Percentiles rank a stretch among this genome's conserved stretches.
These are phyloP conservation scores for Suillus paluster DNA, from an alignment of 768 basidiomycete species.

Conservation along the genomic window DNA sequence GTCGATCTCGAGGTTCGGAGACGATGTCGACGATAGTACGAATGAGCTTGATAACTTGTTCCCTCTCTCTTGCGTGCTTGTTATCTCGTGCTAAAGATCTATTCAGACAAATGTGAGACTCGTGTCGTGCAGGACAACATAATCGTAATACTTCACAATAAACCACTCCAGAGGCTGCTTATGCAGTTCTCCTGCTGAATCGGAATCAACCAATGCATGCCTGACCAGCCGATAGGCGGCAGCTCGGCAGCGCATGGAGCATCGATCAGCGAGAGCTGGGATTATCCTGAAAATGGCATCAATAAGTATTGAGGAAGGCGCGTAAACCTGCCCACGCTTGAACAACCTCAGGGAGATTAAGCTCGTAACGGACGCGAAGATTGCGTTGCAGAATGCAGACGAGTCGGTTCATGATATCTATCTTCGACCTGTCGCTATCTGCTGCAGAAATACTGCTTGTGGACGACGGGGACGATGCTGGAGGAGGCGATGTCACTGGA, in stretches of 20 bases:
- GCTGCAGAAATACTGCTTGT: constrained; percentile 17
- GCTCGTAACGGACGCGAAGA: constrained; percentile 75
- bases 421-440: constrained; percentile 57
- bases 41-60: constrained; percentile 90
- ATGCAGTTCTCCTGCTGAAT: constrained; percentile 69
- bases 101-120: constrained; percentile 18
- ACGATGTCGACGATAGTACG: constrained; percentile 82
- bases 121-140: not conserved
- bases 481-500: constrained; percentile 34
- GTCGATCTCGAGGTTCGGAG: constrained; percentile 53
- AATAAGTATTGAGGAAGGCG: constrained; percentile 10
- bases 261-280: constrained; percentile 76
- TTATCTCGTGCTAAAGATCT: constrained; percentile 88
- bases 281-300: constrained; percentile 59
- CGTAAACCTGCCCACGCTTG: constrained; percentile 59
- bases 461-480: constrained; percentile 43
- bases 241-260: constrained; percentile 74
- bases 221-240: constrained; percentile 85
- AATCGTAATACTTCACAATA: constrained; percentile 73
- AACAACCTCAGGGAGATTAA: constrained; percentile 72
- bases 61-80: constrained; percentile 82
- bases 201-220: constrained; percentile 71
- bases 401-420: constrained; percentile 68
- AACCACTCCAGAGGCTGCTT: constrained; percentile 83
- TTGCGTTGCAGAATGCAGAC: constrained; percentile 70